Conservation (phyloP, 768 basidiomycete genomes). For the Pholiota conissans region DNA sequence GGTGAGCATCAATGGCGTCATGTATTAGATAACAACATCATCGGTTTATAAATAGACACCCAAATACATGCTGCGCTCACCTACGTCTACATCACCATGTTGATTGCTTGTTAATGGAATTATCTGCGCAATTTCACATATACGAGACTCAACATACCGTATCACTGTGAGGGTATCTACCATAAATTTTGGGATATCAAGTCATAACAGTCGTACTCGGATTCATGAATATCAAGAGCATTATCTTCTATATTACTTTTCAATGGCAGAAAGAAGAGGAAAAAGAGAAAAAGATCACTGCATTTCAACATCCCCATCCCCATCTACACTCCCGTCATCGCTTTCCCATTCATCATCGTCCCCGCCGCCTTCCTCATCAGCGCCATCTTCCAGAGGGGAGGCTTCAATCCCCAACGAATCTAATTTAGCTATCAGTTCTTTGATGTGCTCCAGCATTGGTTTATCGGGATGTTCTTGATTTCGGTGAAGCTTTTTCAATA, state of each 20-base stretch:
- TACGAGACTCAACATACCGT: no score
- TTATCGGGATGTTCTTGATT: constrained; percentile 74
- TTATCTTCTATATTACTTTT: constrained; percentile 33
- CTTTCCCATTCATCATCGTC: constrained; percentile 74
- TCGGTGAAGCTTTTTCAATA: constrained; percentile 54
- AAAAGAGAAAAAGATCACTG: constrained; percentile 25
- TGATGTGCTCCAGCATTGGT: constrained; percentile 72
- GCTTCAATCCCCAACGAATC: constrained; percentile 66
- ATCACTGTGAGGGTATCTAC: no score
- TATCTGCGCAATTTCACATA: no score
- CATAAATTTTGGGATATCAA: neutral
- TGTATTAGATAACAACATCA: no score
- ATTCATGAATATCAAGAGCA: neutral
- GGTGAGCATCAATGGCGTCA: no score
- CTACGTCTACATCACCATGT: no score
- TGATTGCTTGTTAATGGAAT: no score
- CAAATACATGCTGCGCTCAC: no score
- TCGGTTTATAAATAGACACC: no score
- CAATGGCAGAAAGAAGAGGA: constrained; percentile 1
- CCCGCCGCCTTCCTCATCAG: constrained; percentile 50
- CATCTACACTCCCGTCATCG: constrained; percentile 57
- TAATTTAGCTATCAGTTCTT: constrained; percentile 70
- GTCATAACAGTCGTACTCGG: neutral
- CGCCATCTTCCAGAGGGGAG: constrained; percentile 58
- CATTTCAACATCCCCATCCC: constrained; percentile 61